Evolutionary conservation across 2,329 filamentous ascomycete genomes (phyloP).

Genomic region (Lasiodiplodia citricola): DNA sequence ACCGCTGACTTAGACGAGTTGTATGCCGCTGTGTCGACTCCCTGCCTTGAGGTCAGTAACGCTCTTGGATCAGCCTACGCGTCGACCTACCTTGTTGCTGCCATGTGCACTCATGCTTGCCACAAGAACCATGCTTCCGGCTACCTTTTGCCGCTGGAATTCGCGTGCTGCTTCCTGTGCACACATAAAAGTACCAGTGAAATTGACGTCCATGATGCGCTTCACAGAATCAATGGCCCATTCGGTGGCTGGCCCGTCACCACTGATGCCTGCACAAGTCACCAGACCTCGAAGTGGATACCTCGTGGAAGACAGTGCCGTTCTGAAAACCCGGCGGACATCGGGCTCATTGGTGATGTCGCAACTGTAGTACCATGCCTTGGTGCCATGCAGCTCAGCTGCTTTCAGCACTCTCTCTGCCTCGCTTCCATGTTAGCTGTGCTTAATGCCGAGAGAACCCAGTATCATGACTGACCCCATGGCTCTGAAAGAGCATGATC

Average conservation of each 20-base stretch:
- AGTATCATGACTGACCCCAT: not conserved
- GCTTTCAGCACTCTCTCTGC: slow-evolving; percentile 26
- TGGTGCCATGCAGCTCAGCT: slow-evolving; percentile 28
- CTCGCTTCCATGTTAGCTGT: too few relatives aligned
- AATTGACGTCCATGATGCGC: slow-evolving; percentile 44
- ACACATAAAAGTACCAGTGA: slow-evolving; percentile 43
- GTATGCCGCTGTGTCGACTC: slow-evolving; percentile 53
- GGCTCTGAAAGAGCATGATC: not conserved
- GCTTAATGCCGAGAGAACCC: too few relatives aligned
- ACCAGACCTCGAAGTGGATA: slow-evolving; percentile 36
- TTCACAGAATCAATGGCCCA: slow-evolving; percentile 40
- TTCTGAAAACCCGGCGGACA: slow-evolving; percentile 29
- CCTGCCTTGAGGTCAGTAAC: slow-evolving; percentile 29
- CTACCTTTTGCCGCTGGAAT: slow-evolving; percentile 38
- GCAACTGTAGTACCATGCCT: slow-evolving; percentile 31
- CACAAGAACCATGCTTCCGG: slow-evolving; percentile 45
- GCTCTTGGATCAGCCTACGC: too few relatives aligned
- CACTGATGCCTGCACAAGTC: slow-evolving; percentile 37
- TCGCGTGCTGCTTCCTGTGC: slow-evolving; percentile 41
- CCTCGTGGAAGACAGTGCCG: slow-evolving; percentile 25
- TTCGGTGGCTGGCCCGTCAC: slow-evolving; percentile 37
- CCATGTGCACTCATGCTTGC: slow-evolving; percentile 45
- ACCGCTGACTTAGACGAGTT: slow-evolving; percentile 62
- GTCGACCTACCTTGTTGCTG: slow-evolving; percentile 35
- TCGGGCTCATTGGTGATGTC: slow-evolving; percentile 32